Conservation (phyloP, 1,139 yeast genomes). For the Taiozyma sp. region DNA sequence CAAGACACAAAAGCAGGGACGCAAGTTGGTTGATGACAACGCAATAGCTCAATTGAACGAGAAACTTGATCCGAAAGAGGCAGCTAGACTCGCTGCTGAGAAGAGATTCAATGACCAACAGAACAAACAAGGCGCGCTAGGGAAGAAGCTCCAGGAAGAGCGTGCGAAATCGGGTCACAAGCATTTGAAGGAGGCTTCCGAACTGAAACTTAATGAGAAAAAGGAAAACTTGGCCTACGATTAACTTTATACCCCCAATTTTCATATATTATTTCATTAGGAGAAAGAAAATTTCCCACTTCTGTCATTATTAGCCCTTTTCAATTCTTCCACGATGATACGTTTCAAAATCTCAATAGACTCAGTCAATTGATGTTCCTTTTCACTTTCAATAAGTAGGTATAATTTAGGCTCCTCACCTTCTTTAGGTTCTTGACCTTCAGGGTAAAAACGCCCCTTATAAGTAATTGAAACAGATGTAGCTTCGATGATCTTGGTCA, state of each 20-base stretch:
- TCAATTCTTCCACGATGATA: slow-evolving; percentile 51
- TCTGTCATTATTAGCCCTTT: slow-evolving; percentile 19
- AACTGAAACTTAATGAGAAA: slow-evolving; percentile 9
- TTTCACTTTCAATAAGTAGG: slow-evolving; percentile 73
- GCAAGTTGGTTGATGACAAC: neutral
- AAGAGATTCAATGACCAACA: slow-evolving; percentile 11
- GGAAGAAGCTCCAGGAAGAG: slow-evolving; percentile 25
- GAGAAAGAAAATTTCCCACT: slow-evolving; percentile 21
- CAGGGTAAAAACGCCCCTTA: slow-evolving; percentile 73
- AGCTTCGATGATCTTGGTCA: slow-evolving; percentile 62
- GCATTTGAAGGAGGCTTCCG: slow-evolving; percentile 16
- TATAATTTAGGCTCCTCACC: slow-evolving; percentile 72
- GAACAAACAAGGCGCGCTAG: slow-evolving; percentile 20
- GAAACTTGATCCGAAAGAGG: slow-evolving; percentile 37
- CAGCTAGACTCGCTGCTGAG: slow-evolving; percentile 69
- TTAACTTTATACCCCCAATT: slow-evolving; percentile 3
- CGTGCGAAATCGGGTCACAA: slow-evolving; percentile 16
- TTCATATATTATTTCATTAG: slow-evolving; percentile 1
- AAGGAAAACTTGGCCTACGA: slow-evolving; percentile 24
- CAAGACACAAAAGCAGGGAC: neutral
- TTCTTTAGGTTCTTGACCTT: slow-evolving; percentile 41
- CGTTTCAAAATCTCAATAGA: slow-evolving; percentile 65
- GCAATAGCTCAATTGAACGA: neutral
- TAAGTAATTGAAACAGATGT: slow-evolving; percentile 79
- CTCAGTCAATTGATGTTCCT: slow-evolving; percentile 55